Percentiles rank a stretch among this genome's conserved stretches.
Conservation (phyloP, 2,329 filamentous ascomycete species). For the Microascus cirrosus region DNA sequence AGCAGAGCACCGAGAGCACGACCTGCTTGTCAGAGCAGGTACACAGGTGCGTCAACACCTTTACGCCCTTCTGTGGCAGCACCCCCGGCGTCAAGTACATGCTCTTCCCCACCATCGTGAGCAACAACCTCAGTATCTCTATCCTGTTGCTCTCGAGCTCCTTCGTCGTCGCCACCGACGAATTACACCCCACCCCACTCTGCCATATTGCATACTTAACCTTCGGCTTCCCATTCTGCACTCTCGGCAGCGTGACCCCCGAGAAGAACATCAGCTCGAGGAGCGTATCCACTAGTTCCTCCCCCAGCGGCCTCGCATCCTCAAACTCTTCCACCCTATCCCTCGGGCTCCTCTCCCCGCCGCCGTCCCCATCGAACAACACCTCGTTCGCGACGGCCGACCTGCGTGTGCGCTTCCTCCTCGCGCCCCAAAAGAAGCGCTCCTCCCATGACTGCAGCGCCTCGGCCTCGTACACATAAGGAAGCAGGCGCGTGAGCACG, state of each 20-base stretch:
- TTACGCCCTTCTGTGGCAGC: constrained; percentile 73
- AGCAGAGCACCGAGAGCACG: constrained; percentile 83
- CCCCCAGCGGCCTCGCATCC: constrained; percentile 75
- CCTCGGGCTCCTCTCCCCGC: constrained; percentile 18
- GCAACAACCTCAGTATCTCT: constrained; percentile 75
- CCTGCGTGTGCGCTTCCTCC: constrained; percentile 60
- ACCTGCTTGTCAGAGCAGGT: constrained; percentile 84
- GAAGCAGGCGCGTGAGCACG: constrained; percentile 77
- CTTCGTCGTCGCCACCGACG: constrained; percentile 74
- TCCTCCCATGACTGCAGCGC: constrained; percentile 78
- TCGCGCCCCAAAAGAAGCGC: constrained; percentile 78
- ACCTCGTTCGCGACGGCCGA: constrained; percentile 60
- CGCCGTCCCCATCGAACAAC: constrained; percentile 66
- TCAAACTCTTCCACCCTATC: constrained; percentile 54
- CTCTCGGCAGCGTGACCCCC: constrained; percentile 72
- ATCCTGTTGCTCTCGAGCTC: constrained; percentile 89
- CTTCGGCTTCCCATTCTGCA: constrained; percentile 61
- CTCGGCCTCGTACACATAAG: constrained; percentile 86
- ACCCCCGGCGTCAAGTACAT: constrained; percentile 81
- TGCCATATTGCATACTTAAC: constrained; percentile 96
- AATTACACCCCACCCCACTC: constrained; percentile 92
- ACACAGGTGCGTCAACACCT: constrained; percentile 78
- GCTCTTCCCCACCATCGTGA: constrained; percentile 79
- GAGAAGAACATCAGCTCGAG: constrained; percentile 86
- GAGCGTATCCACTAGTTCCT: constrained; percentile 85